These are phyloP conservation scores for Sparassis latifolia DNA, from an alignment of 1,284 basidiomycete genomes.

Conservation along the genomic window DNA sequence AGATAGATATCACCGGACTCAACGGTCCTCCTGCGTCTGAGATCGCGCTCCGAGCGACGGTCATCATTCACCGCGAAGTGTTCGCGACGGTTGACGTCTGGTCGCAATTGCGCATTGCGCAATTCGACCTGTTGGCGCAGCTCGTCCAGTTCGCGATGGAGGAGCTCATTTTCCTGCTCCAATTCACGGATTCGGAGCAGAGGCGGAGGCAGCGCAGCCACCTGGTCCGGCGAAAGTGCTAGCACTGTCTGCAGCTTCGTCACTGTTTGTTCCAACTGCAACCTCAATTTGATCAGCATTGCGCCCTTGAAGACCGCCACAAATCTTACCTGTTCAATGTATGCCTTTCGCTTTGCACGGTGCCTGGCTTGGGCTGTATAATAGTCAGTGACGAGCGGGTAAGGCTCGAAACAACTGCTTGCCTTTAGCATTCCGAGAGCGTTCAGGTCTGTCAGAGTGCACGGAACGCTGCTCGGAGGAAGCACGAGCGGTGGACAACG, in stretches of 20 bases:
- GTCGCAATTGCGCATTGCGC: conserved; percentile 22
- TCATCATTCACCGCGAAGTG: conserved; percentile 16
- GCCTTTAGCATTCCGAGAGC: conserved; percentile 40
- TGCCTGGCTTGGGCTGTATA: conserved; percentile 78
- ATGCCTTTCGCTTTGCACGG: conserved; percentile 88
- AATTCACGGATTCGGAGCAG: conserved; percentile 67
- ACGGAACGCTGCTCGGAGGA: conserved; percentile 11
- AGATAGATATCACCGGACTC: conserved; percentile 57
- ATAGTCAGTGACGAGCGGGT: not conserved
- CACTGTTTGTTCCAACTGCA: conserved; percentile 73
- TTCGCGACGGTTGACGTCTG: conserved; percentile 21
- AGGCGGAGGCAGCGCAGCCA: conserved; percentile 61
- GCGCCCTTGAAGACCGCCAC: not conserved
- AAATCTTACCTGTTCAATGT: conserved; percentile 74
- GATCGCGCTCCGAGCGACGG: conserved; percentile 48
- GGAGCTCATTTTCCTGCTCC: conserved; percentile 63
- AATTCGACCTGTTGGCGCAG: conserved; percentile 50
- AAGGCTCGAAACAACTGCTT: not conserved
- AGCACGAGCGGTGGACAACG: conserved; percentile 15
- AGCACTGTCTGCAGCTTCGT: conserved; percentile 71
- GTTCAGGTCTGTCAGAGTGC: conserved; percentile 49
- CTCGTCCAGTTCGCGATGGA: conserved; percentile 65
- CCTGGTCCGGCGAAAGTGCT: conserved; percentile 62
- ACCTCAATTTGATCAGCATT: not conserved
- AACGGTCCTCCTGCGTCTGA: conserved; percentile 43